These are phyloP conservation scores for Nannochloris sp. DNA, from an alignment of 139 green algal species.

Conservation along the genomic window DNA sequence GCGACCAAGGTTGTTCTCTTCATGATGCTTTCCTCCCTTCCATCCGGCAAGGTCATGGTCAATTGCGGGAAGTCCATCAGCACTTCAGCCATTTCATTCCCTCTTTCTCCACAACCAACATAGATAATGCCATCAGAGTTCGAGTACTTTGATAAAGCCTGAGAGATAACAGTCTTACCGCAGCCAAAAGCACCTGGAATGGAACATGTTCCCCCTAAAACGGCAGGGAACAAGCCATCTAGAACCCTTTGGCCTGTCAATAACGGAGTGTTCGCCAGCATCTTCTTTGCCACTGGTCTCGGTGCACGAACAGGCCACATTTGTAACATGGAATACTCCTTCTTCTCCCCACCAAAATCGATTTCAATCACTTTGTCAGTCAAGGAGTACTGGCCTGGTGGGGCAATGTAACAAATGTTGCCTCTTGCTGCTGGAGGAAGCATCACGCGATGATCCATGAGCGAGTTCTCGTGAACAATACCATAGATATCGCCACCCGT, in stretches of 20 bases:
- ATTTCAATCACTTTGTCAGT: slow-evolving; percentile 93
- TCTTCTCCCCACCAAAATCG: slow-evolving; percentile 90
- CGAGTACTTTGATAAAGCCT: slow-evolving; percentile 97
- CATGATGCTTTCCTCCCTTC: slow-evolving; percentile 97
- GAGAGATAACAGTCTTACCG: slow-evolving; percentile 98
- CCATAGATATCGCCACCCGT: slow-evolving; percentile 94
- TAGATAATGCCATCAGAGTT: slow-evolving; percentile 99
- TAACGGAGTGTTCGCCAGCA: slow-evolving; percentile 92
- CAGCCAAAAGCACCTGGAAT: slow-evolving; percentile 98
- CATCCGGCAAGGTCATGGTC: slow-evolving; percentile 95
- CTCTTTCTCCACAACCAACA: slow-evolving; percentile 94
- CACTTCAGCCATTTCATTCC: slow-evolving; percentile 87
- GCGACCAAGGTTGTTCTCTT: slow-evolving; percentile 95
- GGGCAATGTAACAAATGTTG: slow-evolving; percentile 86
- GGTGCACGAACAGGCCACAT: slow-evolving; percentile 93
- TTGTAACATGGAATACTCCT: slow-evolving; percentile 94
- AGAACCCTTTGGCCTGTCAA: slow-evolving; percentile 96
- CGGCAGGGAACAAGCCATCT: slow-evolving; percentile 95
- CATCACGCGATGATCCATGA: slow-evolving; percentile 90
- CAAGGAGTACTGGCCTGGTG: slow-evolving; percentile 81
- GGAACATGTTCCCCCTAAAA: slow-evolving; percentile 93
- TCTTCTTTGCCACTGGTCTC: slow-evolving; percentile 85
- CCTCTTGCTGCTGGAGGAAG: slow-evolving; percentile 78
- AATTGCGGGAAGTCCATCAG: slow-evolving; percentile 94
- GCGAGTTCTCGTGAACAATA: slow-evolving; percentile 87